A percentile compares a stretch with the other conserved stretches of the same genome.
Conservation (phyloP, 176 grass and related monocot genomes). For the Eremochloa ophiuroides region DNA sequence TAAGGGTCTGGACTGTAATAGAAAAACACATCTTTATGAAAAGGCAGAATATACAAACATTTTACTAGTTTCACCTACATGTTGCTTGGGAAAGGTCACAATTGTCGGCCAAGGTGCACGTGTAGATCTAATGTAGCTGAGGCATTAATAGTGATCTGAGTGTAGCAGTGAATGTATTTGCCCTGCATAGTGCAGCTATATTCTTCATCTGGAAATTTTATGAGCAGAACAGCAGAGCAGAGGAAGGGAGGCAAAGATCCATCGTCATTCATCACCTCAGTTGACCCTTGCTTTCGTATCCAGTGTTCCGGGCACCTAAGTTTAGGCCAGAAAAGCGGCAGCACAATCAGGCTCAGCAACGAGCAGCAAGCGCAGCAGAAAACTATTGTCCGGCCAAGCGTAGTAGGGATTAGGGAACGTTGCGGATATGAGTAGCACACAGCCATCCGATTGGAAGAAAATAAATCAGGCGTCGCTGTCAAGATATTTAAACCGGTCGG, state of each 20-base stretch:
- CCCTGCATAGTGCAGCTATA: not conserved
- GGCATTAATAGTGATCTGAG: constrained; percentile 14
- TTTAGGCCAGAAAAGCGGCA: constrained; percentile 21
- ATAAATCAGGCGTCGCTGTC: not conserved
- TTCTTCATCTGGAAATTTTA: not conserved
- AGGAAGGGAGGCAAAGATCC: not conserved
- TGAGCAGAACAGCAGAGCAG: not conserved
- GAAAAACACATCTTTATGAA: not conserved
- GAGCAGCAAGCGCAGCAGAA: not conserved
- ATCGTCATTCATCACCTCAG: not conserved
- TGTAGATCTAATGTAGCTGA: constrained; percentile 15
- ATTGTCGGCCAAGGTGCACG: not conserved
- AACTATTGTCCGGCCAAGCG: not conserved
- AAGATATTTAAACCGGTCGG: constrained; percentile 28
- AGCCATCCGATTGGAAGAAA: constrained; percentile 13
- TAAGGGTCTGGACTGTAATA: not conserved
- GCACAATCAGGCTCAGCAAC: not conserved
- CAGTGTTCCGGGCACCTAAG: not conserved
- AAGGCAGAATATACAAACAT: not conserved
- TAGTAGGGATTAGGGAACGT: constrained; percentile 3
- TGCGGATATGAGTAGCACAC: not conserved
- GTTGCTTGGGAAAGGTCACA: not conserved
- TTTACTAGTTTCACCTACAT: not conserved
- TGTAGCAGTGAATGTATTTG: not conserved
- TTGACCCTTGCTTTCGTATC: not conserved